These are phyloP conservation scores for Trypanosoma platydactyli DNA, from an alignment of 208 protist species.

Conservation along the genomic window DNA sequence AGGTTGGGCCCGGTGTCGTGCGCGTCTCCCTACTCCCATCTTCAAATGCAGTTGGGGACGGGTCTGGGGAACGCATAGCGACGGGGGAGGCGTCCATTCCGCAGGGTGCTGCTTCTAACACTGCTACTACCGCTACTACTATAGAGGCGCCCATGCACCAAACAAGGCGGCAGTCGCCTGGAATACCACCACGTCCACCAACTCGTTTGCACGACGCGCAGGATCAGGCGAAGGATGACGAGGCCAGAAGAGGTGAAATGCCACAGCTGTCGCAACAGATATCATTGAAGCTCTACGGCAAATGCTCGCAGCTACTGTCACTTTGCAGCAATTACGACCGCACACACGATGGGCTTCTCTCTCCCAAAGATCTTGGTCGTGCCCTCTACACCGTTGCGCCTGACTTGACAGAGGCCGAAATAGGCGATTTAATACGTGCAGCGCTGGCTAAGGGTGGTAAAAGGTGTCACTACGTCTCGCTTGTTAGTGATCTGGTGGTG, in stretches of 20 bases:
- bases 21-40: constrained; percentile 22
- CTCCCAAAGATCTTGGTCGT: constrained; percentile 20
- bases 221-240: background rate
- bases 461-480: constrained; percentile 26
- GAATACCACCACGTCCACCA: constrained; percentile 20
- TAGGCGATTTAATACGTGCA: constrained; percentile 21
- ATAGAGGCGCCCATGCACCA: background rate
- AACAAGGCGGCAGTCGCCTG: background rate
- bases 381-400: constrained; percentile 25
- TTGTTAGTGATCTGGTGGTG: constrained; percentile 28
- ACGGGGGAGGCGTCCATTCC: background rate
- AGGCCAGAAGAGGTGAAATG: background rate
- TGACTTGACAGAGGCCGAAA: constrained; percentile 25
- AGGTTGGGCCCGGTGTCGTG: constrained; percentile 9
- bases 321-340: constrained; percentile 32
- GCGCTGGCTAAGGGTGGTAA: background rate
- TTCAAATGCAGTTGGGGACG: background rate
- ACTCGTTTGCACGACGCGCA: background rate
- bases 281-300: constrained; percentile 27
- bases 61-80: background rate
- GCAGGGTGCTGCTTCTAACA: background rate
- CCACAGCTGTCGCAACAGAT: constrained; percentile 1
- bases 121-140: background rate
- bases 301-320: constrained; percentile 26
- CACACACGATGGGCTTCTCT: constrained; percentile 22